Evolutionary conservation across 164 flowering plant species (phyloP).

Genomic region (Umbilicus rupestris): DNA sequence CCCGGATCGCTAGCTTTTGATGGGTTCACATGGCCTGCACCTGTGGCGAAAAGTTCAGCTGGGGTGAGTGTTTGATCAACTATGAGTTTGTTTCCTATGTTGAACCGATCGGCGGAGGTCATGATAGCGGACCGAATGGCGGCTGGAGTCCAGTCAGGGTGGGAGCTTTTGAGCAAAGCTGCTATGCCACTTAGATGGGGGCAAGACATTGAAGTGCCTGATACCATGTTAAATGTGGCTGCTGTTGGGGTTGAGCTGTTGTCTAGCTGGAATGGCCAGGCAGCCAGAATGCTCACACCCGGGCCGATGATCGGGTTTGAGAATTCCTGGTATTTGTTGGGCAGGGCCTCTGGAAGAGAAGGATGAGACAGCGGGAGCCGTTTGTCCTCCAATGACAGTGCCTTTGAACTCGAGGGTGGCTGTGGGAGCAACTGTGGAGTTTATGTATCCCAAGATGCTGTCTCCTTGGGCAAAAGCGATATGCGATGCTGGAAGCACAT

Average conservation of each 20-base stretch:
- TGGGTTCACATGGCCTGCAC: constrained; percentile 51
- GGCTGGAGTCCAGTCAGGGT: constrained; percentile 45
- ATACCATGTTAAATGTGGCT: constrained; percentile 20
- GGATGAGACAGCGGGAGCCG: constrained; percentile 23
- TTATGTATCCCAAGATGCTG: constrained; percentile 26
- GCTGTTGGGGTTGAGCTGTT: constrained; percentile 8
- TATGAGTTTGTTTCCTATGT: constrained; percentile 18
- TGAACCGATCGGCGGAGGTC: constrained; percentile 28
- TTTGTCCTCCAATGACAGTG: constrained; percentile 21
- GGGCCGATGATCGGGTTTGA: constrained; percentile 45
- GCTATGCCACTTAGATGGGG: constrained; percentile 47
- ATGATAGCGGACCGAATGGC: constrained; percentile 43
- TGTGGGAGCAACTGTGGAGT: constrained; percentile 22
- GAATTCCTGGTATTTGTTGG: constrained; percentile 21
- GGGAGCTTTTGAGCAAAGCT: constrained; percentile 37
- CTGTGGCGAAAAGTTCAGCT: constrained; percentile 30
- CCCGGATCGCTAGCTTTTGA: constrained; percentile 34
- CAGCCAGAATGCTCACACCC: constrained; percentile 34
- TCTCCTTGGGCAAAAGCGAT: constrained; percentile 23
- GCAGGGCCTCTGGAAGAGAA: constrained; percentile 40
- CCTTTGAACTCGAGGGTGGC: constrained; percentile 33
- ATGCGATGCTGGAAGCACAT: constrained; percentile 37
- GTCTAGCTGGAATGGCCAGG: constrained; percentile 24
- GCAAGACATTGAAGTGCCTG: constrained; percentile 44
- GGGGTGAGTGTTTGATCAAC: constrained; percentile 20